Evolutionary conservation across 306 rosid genomes (phyloP).

Genomic region (Quercus berberidifolia): DNA sequence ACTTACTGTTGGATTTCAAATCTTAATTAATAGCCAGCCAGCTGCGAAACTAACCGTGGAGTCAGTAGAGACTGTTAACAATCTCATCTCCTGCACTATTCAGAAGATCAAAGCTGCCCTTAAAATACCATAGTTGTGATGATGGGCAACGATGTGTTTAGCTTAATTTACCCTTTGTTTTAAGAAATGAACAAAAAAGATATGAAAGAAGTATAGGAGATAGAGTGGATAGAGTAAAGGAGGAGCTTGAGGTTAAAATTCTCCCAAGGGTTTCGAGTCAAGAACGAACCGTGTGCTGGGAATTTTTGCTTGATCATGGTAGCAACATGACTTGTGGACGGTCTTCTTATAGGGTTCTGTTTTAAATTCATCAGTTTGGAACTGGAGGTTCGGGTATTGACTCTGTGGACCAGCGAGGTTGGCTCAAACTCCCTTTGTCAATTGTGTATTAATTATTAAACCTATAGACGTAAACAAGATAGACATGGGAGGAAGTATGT

Average conservation of each 20-base stretch:
- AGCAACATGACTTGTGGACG: not conserved
- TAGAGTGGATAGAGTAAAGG: slow-evolving; percentile 19
- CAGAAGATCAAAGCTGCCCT: slow-evolving; percentile 69
- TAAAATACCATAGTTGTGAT: slow-evolving; percentile 23
- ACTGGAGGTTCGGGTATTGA: slow-evolving; percentile 90
- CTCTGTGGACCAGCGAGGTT: slow-evolving; percentile 43
- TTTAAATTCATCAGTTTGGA: not conserved
- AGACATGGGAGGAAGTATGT: not conserved
- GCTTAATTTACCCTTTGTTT: not conserved
- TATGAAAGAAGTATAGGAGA: slow-evolving; percentile 16
- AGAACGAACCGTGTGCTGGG: slow-evolving; percentile 74
- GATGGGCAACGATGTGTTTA: not conserved
- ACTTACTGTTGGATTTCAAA: slow-evolving; percentile 71
- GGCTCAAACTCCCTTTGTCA: slow-evolving; percentile 19
- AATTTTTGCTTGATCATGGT: not conserved
- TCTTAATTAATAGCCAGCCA: slow-evolving; percentile 40
- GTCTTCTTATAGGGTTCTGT: not conserved
- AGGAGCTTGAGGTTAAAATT: slow-evolving; percentile 22
- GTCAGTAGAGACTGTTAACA: slow-evolving; percentile 54
- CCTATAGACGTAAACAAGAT: not conserved
- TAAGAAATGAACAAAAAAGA: not conserved
- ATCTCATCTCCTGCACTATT: slow-evolving; percentile 56
- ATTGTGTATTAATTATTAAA: not conserved
- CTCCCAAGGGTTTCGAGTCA: slow-evolving; percentile 72
- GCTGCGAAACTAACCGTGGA: slow-evolving; percentile 55